These are phyloP conservation scores for Fusarium guadeloupense DNA, from an alignment of 2,329 filamentous ascomycete species.

Conservation along the genomic window DNA sequence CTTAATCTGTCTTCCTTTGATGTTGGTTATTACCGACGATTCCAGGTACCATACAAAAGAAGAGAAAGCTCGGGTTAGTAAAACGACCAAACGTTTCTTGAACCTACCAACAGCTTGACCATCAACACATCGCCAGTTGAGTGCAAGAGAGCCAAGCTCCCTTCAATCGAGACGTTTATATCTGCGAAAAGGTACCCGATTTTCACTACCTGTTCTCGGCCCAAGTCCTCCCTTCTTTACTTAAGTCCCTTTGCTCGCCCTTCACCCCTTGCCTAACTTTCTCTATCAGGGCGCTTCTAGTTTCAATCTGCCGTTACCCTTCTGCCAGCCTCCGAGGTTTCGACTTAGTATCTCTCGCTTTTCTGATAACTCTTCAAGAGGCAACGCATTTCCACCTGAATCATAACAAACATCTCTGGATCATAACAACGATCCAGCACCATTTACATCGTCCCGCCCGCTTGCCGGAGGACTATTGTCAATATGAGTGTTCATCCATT, in stretches of 20 bases:
- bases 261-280: slow-evolving; percentile 27
- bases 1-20: slow-evolving; percentile 42
- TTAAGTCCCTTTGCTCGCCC: slow-evolving; percentile 39
- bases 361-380: slow-evolving; percentile 39
- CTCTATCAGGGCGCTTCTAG: slow-evolving; percentile 23
- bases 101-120: slow-evolving; percentile 32
- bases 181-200: slow-evolving; percentile 29
- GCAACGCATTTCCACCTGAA: slow-evolving; percentile 31
- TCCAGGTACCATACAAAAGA: slow-evolving; percentile 44
- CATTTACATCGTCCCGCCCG: slow-evolving; percentile 18
- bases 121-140: slow-evolving; percentile 37
- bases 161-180: slow-evolving; percentile 40
- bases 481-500: slow-evolving; percentile 38
- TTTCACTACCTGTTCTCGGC: slow-evolving; percentile 33
- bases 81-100: slow-evolving; percentile 31
- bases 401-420: slow-evolving; percentile 45
- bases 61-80: slow-evolving; percentile 44
- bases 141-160: slow-evolving; percentile 47
- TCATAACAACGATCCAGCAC: slow-evolving; percentile 31
- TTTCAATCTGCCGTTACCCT: slow-evolving; percentile 23
- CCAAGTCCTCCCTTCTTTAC: slow-evolving; percentile 40
- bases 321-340: slow-evolving; percentile 16
- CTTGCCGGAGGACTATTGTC: slow-evolving; percentile 12
- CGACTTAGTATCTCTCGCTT: slow-evolving; percentile 18
- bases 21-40: slow-evolving; percentile 40